A percentile compares a stretch with the other conserved stretches of the same genome.
These are phyloP conservation scores for Termitomyces sp. DNA, from an alignment of 768 basidiomycete species.

Conservation along the genomic window DNA sequence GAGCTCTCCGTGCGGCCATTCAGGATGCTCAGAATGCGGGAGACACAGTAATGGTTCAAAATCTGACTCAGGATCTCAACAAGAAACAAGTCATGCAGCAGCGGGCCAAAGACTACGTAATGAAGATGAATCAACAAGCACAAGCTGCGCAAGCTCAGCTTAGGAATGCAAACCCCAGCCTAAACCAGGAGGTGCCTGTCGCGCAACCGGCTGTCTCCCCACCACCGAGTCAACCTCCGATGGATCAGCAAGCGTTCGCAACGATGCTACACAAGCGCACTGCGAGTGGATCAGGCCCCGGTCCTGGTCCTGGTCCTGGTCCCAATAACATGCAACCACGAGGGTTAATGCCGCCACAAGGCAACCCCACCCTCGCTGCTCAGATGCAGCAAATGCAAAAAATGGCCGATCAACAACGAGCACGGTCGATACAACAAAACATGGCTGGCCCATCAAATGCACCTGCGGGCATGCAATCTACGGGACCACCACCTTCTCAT, in stretches of 20 bases:
- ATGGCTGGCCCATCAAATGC: conserved; percentile 7
- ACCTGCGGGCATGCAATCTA: neutral
- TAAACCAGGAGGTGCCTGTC: neutral
- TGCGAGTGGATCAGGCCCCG: conserved; percentile 11
- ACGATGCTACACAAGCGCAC: conserved; percentile 22
- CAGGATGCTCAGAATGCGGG: conserved; percentile 14
- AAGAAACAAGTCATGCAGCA: conserved; percentile 8
- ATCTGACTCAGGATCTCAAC: conserved; percentile 14
- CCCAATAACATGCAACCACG: conserved; percentile 5
- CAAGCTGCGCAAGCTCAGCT: conserved; percentile 12
- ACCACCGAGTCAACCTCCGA: conserved; percentile 3
- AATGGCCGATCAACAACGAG: conserved; percentile 39
- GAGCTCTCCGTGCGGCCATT: neutral
- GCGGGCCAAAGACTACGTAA: conserved; percentile 9
- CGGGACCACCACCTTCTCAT: neutral
- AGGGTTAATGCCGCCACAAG: conserved; percentile 10
- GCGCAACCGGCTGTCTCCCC: neutral
- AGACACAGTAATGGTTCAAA: conserved; percentile 6
- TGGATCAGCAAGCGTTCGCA: conserved; percentile 25
- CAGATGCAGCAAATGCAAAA: conserved; percentile 59
- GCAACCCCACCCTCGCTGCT: conserved; percentile 22
- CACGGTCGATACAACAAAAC: conserved; percentile 14
- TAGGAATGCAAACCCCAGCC: neutral
- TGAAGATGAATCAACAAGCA: neutral
- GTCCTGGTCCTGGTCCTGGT: conserved; percentile 8